Evolutionary conservation across 148 eudicot genomes (phyloP).

Genomic region (Rheum nobile): DNA sequence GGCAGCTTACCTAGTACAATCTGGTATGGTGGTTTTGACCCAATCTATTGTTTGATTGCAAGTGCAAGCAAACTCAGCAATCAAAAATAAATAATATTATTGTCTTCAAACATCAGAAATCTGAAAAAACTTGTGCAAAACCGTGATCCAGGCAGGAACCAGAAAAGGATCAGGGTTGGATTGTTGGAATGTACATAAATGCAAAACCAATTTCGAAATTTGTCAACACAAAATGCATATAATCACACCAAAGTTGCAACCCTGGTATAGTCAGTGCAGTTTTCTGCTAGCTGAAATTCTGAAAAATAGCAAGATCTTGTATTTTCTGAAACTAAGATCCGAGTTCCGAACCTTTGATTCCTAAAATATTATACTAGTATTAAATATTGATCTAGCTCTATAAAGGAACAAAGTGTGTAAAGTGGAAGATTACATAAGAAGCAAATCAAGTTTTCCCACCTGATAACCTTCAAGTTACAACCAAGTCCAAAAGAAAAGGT

Average conservation of each 20-base stretch:
- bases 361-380: background rate
- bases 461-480: background rate
- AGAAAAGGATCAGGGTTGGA: background rate
- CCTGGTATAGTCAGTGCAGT: background rate
- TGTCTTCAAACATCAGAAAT: no score
- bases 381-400: background rate
- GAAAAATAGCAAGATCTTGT: background rate
- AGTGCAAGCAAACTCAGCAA: no score
- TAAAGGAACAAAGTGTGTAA: background rate
- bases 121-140: no score
- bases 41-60: background rate
- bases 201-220: background rate
- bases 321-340: background rate
- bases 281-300: background rate
- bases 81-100: no score
- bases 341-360: background rate
- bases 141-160: no score
- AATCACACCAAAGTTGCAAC: background rate
- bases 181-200: background rate
- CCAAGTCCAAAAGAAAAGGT: background rate
- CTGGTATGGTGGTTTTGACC: background rate
- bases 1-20: background rate
- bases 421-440: constrained; percentile 5
- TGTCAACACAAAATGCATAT: background rate
- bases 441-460: constrained; percentile 6